Evolutionary conservation across 805 yeast genomes (phyloP), one percentile per base, ranked within the genome.

Genomic region (Saturnispora kantuleensis): DNA sequence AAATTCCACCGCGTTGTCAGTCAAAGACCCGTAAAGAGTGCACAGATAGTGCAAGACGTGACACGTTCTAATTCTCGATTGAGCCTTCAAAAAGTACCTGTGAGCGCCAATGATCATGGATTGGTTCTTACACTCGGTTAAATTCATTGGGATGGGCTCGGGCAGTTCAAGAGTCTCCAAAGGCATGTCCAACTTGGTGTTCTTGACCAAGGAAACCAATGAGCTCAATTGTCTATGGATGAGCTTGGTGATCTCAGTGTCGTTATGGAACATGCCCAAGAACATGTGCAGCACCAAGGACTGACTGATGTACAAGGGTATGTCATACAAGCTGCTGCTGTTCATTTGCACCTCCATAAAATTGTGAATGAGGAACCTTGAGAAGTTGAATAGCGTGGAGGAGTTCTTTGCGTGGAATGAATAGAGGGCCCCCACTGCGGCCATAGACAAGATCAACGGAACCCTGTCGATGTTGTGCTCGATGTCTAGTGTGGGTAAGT

Each of bases 381-480:
- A 72, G 47, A 84, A 71, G 56, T 81, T 81, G 59, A 81, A 82
- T 47, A 84, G 62, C 9, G 83, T 67, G 53, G 81, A 70, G 0
- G 96, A 84, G 56, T 84, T 84, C 32, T 80, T 65, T 30, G 87
- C 83, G 55, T 84, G 88, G 63, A 83, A 86, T 0, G 86, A 77
- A 56, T 84, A 86, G 17, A 89, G 69, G 0, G 96, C 95, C 36
- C 97, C 97, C 47, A 89, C 76, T 12, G 95, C 81, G 1, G 93
- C 83, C 75, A 88, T 83, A 2, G 94, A 77, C 44, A 88, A 66
- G 5, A 86, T 59, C 38, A 89, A 68, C 2, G 95, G 89, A 42
- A 73, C 68, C 56, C 69, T 66, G 56, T 78, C 60, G 58, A 79
- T 60, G 62, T 71, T 57, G 58, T 71, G 64, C 68, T 65, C 66